Evolutionary conservation across 2,329 filamentous ascomycete species (phyloP).

Genomic region (Aureobasidium sp.): DNA sequence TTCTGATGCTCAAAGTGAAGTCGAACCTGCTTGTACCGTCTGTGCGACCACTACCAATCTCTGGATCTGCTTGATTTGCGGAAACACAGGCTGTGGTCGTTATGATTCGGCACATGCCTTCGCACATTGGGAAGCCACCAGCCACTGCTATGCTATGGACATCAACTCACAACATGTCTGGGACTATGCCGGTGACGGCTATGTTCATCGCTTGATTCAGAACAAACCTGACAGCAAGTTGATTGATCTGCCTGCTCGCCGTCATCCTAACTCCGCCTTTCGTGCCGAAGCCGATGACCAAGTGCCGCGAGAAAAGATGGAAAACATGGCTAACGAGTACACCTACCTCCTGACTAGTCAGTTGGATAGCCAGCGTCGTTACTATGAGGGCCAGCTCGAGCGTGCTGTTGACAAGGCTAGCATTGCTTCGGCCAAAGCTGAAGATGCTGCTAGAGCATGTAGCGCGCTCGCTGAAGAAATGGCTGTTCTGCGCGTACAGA

Average conservation of each 20-base stretch:
- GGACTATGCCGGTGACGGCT: slow-evolving; percentile 94
- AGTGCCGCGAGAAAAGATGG: slow-evolving; percentile 62
- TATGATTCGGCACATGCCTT: slow-evolving; percentile 94
- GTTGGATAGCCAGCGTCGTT: slow-evolving; percentile 82
- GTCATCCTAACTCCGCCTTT: slow-evolving; percentile 30
- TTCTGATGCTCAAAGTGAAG: slow-evolving; percentile 31
- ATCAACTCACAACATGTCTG: slow-evolving; percentile 90
- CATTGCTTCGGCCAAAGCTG: slow-evolving; percentile 59
- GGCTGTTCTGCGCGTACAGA: slow-evolving; percentile 43
- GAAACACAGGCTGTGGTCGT: slow-evolving; percentile 83
- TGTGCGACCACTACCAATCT: slow-evolving; percentile 77
- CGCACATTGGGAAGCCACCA: slow-evolving; percentile 82
- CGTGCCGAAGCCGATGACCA: slow-evolving; percentile 48
- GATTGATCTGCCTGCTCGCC: slow-evolving; percentile 66
- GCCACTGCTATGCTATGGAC: slow-evolving; percentile 88
- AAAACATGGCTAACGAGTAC: slow-evolving; percentile 85
- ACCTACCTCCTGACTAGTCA: slow-evolving; percentile 89
- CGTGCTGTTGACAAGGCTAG: slow-evolving; percentile 85
- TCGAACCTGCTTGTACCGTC: slow-evolving; percentile 67
- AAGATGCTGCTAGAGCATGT: slow-evolving; percentile 48
- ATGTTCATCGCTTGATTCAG: slow-evolving; percentile 91
- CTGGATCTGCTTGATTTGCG: slow-evolving; percentile 94
- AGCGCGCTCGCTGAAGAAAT: slow-evolving; percentile 44
- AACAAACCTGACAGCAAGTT: slow-evolving; percentile 89
- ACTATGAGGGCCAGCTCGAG: slow-evolving; percentile 87